A percentile compares a stretch with the other conserved stretches of the same genome.
Evolutionary conservation across 1,284 basidiomycete genomes (phyloP).

Genomic region (Irpex sp.): DNA sequence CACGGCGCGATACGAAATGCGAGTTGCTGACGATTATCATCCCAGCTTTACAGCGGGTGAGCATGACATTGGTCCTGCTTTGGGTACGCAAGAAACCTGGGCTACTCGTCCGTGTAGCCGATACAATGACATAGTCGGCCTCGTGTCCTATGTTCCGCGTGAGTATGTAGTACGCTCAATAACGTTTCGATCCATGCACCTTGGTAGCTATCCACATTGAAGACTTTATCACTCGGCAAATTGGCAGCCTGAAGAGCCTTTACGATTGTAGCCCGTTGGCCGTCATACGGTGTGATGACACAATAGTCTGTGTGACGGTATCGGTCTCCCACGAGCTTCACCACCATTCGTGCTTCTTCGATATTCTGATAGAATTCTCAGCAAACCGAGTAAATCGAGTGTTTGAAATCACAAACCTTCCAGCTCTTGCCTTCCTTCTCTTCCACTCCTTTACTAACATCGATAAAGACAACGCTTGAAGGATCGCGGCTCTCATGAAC

Average conservation of each 20-base stretch:
- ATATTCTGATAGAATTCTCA: slow-evolving; percentile 31
- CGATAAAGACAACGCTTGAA: slow-evolving; percentile 31
- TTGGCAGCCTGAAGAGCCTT: slow-evolving; percentile 23
- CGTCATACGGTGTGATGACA: slow-evolving; percentile 45
- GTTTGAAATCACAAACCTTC: slow-evolving; percentile 27
- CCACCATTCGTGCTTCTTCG: slow-evolving; percentile 33
- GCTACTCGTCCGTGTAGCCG: slow-evolving; percentile 34
- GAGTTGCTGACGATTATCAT: slow-evolving; percentile 37
- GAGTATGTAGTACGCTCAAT: neutral
- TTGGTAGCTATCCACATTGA: slow-evolving; percentile 44
- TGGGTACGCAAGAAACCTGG: slow-evolving; percentile 36
- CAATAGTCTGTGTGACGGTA: slow-evolving; percentile 29
- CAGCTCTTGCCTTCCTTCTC: slow-evolving; percentile 32
- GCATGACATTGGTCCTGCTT: slow-evolving; percentile 43
- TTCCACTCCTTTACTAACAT: slow-evolving; percentile 37
- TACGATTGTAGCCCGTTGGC: slow-evolving; percentile 35
- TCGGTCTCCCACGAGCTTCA: slow-evolving; percentile 33
- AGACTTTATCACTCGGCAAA: slow-evolving; percentile 34
- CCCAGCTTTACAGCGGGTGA: slow-evolving; percentile 38
- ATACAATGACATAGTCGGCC: slow-evolving; percentile 37
- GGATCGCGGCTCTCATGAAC: slow-evolving; percentile 24
- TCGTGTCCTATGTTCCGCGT: slow-evolving; percentile 32
- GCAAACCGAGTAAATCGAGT: neutral
- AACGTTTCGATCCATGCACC: slow-evolving; percentile 21
- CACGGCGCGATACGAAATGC: slow-evolving; percentile 26